Base-by-base conservation (phyloP, 2,329 filamentous ascomycete genomes). In the Fusarium clavum region DNA sequence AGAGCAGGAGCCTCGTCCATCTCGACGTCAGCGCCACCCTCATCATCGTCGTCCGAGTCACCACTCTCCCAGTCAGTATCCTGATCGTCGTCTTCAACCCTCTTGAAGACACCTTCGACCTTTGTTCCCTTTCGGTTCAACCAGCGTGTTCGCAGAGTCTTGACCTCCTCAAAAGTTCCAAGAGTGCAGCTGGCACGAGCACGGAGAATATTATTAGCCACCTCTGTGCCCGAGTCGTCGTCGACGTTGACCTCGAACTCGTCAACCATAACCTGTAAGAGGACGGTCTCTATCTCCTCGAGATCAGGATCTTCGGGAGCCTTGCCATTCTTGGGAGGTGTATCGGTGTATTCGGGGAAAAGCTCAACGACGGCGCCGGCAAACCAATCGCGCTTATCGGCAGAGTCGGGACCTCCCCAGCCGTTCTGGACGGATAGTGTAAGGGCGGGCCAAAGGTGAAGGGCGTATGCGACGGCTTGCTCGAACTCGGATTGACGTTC, bases 331-430 rank as follows among this genome's bases (percentile, higher is more conserved):
- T 70, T 76, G 43, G 72, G 69, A 47, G 76, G 73, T 12, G 77
- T 70, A 57, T 82, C 80, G 60, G 82, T 81, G 71, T 97, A 88
- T 71, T 94, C 87, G 24, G 85, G 84, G 73, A 98, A 91, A 68
- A 97, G 88, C 27, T 97, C 93, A 63, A 91, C 91, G 56, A 98
- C 86, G 45, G 92, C 92, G 69, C 94, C 94, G 54, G 93, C 95
- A 76, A 99, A 93, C 95, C 94, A 98, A 85, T 97, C 95, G 76
- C 95, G 92, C 84, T 98, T 98, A 81, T 97, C 94, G 65, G 86
- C 80, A 24, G 90, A 91, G 77, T 94, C 90, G 43, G 93, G 89
- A 4, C 95, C 96, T 75, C 95, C 96, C 92, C 94, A 97, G 81
- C 89, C 86, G 79, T 93, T 94, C 78, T 92, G 88, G 46, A 98